phyloP scores from a whole-genome alignment of 179 eudicot genomes.

The Nepenthes alata region DNA sequence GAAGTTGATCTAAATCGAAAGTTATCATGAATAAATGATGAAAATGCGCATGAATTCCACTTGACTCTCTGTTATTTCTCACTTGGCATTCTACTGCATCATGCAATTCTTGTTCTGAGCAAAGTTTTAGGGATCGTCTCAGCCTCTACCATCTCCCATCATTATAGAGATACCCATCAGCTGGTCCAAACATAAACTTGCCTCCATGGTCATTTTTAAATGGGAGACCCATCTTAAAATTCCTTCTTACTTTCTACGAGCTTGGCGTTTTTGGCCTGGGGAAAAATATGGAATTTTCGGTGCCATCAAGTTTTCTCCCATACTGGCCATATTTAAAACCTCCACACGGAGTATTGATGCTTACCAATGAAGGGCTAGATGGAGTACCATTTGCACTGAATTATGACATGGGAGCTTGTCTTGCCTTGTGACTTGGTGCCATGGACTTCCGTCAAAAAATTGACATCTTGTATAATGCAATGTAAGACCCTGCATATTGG shows the following conservation, averaged over 20 bases:
- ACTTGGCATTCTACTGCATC: constrained; percentile 70
- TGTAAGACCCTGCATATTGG: no score
- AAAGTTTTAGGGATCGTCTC: constrained; percentile 60
- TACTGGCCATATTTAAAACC: no score
- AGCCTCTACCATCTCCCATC: constrained; percentile 87
- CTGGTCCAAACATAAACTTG: constrained; percentile 70
- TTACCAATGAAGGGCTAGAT: constrained; percentile 48
- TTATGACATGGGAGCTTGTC: constrained; percentile 56
- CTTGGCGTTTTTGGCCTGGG: constrained; percentile 44
- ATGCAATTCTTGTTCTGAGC: constrained; percentile 84
- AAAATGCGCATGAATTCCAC: neutral
- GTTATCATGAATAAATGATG: neutral
- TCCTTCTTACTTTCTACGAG: constrained; percentile 56
- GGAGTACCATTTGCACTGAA: constrained; percentile 61
- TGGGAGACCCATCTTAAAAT: constrained; percentile 78
- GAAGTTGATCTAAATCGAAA: constrained; percentile 34
- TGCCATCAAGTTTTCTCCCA: neutral
- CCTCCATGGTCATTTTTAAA: constrained; percentile 55
- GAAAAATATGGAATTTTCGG: neutral
- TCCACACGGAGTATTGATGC: no score
- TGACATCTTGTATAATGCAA: no score
- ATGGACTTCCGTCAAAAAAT: neutral
- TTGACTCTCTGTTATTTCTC: neutral
- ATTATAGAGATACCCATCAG: constrained; percentile 73
- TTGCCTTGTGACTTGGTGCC: no score